Base-by-base conservation (phyloP, 163 green algal genomes). In the Chlamydomonas reinhardtii region DNA sequence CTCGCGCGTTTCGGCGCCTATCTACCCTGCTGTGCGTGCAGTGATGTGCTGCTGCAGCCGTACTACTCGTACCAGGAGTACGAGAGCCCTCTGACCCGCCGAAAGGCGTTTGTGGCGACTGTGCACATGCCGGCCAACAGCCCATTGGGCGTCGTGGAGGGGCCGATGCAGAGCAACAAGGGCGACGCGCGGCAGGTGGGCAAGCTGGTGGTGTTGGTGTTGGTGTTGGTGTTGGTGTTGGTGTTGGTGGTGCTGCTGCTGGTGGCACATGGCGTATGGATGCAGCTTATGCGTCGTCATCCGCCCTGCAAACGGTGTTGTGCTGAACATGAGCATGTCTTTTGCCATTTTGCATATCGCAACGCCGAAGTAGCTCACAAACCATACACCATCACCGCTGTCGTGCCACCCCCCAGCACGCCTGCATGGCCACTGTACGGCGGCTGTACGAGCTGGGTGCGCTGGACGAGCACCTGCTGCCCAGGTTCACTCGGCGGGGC, bases 1-100 rank as follows among this genome's bases (percentile, higher is more conserved):
- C n/a, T n/a, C n/a, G n/a, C n/a, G n/a, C n/a, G n/a, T n/a, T n/a
- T n/a, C n/a, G n/a, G n/a, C n/a, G n/a, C n/a, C n/a, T n/a, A n/a
- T n/a, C n/a, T n/a, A n/a, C n/a, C n/a, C n/a, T n/a, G n/a, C n/a
- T n/a, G n/a, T n/a, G n/a, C n/a, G n/a, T n/a, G 14, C 72, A 77
- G 72, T 4, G 39, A 48, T 9, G 72, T 25, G 17, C 72, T 77
- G 72, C 72, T 77, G 25, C 72, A 77, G 72, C 72, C 72, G 32
- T 64, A 77, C 72, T 64, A 76, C 37, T 61, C 35, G 0, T 77
- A 62, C 39, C 2, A 56, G 65, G 0, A 8, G 48, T 56, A 37
- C 6, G 65, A 72, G 8, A 20, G 19, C 65, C 2, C 25, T 2
- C 0, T 27, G 65, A 20, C 12, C 6, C 8, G 65, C 61, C 61